Conservation (phyloP, 2,329 filamentous ascomycete species). For the Metarhizium sp. region DNA sequence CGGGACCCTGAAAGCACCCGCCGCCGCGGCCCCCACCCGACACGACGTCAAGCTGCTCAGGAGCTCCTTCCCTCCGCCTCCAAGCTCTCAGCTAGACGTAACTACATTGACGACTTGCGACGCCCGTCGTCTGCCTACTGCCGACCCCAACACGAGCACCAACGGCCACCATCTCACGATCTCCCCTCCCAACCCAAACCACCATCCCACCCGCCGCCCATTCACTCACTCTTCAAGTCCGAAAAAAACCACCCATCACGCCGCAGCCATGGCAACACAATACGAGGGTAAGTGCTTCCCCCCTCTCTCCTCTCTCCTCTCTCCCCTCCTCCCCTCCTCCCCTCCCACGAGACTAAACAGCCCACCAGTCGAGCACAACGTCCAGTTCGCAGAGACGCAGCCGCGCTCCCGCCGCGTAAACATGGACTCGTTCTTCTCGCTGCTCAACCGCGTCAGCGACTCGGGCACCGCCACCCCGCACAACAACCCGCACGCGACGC, state of each 20-base stretch:
- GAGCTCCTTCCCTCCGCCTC: too few species aligned
- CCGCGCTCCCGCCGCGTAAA: conserved; percentile 43
- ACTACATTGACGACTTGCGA: too few species aligned
- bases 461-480: conserved; percentile 24
- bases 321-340: background rate
- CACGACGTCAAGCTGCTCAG: too few species aligned
- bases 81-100: too few species aligned
- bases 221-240: too few species aligned
- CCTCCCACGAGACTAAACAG: background rate
- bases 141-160: too few species aligned
- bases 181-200: too few species aligned
- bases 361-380: conserved; percentile 52
- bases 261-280: conserved; percentile 40
- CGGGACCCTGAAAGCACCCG: too few species aligned
- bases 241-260: conserved; percentile 1
- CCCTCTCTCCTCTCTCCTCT: conserved; percentile 5
- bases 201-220: too few species aligned
- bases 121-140: too few species aligned
- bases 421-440: conserved; percentile 54
- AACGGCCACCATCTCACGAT: too few species aligned
- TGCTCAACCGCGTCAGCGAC: conserved; percentile 43
- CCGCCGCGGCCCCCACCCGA: too few species aligned
- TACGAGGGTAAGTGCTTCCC: conserved; percentile 38
- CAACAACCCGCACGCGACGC: conserved; percentile 48
- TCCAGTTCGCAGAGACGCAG: conserved; percentile 33